Evolutionary conservation across 305 asterid genomes (phyloP).

Genomic region (Fraxinus baroniana): DNA sequence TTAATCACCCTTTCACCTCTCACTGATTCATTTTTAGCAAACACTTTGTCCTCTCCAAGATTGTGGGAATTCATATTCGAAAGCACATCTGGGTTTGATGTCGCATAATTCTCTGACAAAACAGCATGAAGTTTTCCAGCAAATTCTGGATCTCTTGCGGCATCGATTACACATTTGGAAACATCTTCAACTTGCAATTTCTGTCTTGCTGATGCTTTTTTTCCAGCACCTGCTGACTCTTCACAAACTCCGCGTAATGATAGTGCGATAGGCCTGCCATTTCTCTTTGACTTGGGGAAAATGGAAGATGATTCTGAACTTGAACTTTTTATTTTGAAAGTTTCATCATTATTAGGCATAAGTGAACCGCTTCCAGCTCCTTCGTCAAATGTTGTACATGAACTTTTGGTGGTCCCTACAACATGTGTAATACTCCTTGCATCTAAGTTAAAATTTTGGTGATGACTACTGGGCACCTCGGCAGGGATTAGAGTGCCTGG

Average conservation of each 20-base stretch:
- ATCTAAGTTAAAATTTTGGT: constrained; percentile 62
- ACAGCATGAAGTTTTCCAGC: constrained; percentile 36
- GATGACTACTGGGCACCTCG: constrained; percentile 71
- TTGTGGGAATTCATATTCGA: constrained; percentile 27
- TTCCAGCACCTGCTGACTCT: constrained; percentile 30
- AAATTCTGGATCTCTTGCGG: constrained; percentile 38
- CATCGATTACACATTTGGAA: constrained; percentile 33
- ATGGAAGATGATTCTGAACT: constrained; percentile 38
- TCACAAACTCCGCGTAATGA: constrained; percentile 34
- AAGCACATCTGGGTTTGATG: constrained; percentile 30
- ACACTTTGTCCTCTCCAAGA: constrained; percentile 34
- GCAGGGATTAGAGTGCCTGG: constrained; percentile 96
- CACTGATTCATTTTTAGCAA: constrained; percentile 31
- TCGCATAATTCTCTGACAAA: constrained; percentile 34
- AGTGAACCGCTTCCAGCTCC: constrained; percentile 29
- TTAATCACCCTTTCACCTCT: constrained; percentile 33
- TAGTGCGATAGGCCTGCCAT: constrained; percentile 28
- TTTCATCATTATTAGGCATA: constrained; percentile 34
- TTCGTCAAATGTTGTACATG: constrained; percentile 32
- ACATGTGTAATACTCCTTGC: constrained; percentile 40
- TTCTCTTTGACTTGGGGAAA: constrained; percentile 32
- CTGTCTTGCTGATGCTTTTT: constrained; percentile 34
- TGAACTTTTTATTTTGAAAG: constrained; percentile 29
- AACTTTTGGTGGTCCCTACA: constrained; percentile 32
- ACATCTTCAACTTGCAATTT: constrained; percentile 41